phyloP scores from a whole-genome alignment of 2,329 filamentous ascomycete genomes.

The Fusarium multiceps region DNA sequence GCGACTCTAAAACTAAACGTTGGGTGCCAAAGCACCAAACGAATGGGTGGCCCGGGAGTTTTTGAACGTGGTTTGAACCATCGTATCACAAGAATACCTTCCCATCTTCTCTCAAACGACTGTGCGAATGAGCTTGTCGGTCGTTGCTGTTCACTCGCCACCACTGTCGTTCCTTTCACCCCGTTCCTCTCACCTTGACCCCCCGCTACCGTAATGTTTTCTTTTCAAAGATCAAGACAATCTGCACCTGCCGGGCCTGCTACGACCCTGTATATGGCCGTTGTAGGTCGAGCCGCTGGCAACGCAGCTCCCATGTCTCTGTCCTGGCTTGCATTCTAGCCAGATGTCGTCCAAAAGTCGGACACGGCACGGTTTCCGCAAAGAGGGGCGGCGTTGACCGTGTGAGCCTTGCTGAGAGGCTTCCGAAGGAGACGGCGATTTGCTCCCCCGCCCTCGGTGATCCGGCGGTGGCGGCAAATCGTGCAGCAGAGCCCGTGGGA shows the following conservation, averaged over 20 bases:
- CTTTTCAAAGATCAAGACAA: slow-evolving; percentile 47
- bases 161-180: slow-evolving; percentile 15
- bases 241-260: slow-evolving; percentile 44
- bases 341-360: slow-evolving; percentile 36
- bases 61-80: slow-evolving; percentile 19
- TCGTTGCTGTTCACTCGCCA: slow-evolving; percentile 21
- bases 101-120: slow-evolving; percentile 25
- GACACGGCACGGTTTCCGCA: slow-evolving; percentile 41
- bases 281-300: slow-evolving; percentile 36
- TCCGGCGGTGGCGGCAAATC: slow-evolving; percentile 34
- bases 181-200: slow-evolving; percentile 6
- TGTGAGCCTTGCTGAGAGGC: slow-evolving; percentile 39
- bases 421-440: slow-evolving; percentile 37
- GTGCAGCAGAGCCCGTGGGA: slow-evolving; percentile 43
- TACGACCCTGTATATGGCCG: slow-evolving; percentile 35
- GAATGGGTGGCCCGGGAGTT: slow-evolving; percentile 17
- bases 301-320: slow-evolving; percentile 38
- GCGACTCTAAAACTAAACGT: slow-evolving; percentile 34
- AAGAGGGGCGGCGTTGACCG: slow-evolving; percentile 32
- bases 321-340: slow-evolving; percentile 31
- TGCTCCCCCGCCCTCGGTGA: slow-evolving; percentile 37
- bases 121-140: not conserved
- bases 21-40: slow-evolving; percentile 33
- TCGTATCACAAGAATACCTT: slow-evolving; percentile 6
- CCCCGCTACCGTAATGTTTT: slow-evolving; percentile 39